These are phyloP conservation scores for Exophiala xenobiotica DNA, from an alignment of 2,329 filamentous ascomycete genomes.

Conservation along the genomic window DNA sequence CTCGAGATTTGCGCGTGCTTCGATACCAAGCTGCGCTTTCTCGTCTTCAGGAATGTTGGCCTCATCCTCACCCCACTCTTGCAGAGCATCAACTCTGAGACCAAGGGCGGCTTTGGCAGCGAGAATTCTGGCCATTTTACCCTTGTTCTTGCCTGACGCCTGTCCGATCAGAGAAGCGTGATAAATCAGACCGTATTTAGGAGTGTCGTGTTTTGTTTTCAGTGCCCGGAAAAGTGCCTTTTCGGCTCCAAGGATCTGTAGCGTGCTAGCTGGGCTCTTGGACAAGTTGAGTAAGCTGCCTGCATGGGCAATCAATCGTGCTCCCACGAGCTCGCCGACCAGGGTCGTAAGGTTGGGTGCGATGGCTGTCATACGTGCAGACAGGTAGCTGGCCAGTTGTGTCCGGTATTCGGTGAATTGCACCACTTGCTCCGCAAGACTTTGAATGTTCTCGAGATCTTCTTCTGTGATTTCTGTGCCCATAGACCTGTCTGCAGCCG, in stretches of 20 bases:
- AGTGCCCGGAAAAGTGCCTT: conserved; percentile 97
- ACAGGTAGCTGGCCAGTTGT: conserved; percentile 84
- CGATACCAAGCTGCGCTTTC: conserved; percentile 74
- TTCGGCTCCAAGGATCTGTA: conserved; percentile 97
- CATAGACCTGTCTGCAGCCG: conserved; percentile 95
- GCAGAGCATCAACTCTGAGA: conserved; percentile 86
- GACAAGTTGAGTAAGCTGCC: conserved; percentile 92
- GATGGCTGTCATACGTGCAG: conserved; percentile 92
- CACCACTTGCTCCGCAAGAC: conserved; percentile 90
- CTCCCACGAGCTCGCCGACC: conserved; percentile 89
- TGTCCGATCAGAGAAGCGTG: conserved; percentile 92
- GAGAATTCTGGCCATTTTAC: conserved; percentile 96
- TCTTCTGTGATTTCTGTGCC: conserved; percentile 93
- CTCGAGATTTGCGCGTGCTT: conserved; percentile 50
- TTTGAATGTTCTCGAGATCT: conserved; percentile 89
- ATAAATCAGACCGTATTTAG: conserved; percentile 95
- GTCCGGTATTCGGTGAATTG: conserved; percentile 86
- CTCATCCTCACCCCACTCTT: conserved; percentile 70
- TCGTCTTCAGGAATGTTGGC: conserved; percentile 75
- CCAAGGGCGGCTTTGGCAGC: conserved; percentile 91
- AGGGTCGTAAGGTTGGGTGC: conserved; percentile 93
- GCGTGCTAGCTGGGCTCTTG: conserved; percentile 91
- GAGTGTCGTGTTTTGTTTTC: conserved; percentile 98
- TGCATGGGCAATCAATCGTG: conserved; percentile 89
- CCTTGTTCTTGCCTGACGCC: conserved; percentile 97